Conservation (phyloP, 176 grass and related monocot species). For the Musa schizocarpa region DNA sequence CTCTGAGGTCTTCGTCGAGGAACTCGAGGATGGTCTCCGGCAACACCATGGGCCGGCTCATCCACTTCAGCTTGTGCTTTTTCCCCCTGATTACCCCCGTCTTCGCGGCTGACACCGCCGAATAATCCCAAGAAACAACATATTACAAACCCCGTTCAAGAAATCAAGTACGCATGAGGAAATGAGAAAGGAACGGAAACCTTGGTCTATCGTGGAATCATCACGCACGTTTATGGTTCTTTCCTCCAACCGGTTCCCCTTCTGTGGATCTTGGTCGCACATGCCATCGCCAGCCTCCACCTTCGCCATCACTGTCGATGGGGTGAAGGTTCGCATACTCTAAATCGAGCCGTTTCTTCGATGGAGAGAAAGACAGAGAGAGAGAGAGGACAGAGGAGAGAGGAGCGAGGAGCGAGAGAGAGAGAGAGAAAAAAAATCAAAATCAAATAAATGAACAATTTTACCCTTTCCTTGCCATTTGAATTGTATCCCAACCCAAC, state of each 20-base stretch:
- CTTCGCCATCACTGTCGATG: not conserved
- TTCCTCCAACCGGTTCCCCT: slow-evolving; percentile 6
- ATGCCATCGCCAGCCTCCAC: not conserved
- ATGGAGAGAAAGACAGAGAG: not conserved
- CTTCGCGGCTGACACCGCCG: not conserved
- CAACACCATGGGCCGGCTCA: slow-evolving; percentile 13
- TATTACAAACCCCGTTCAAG: not conserved
- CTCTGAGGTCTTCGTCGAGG: slow-evolving; percentile 9
- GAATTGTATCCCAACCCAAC: no score
- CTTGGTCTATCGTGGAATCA: slow-evolving; percentile 14
- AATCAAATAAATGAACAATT: not conserved
- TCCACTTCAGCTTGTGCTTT: slow-evolving; percentile 13
- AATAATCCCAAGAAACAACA: not conserved
- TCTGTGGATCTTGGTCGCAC: not conserved
- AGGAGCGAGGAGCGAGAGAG: not conserved
- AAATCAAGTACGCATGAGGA: not conserved
- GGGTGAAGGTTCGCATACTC: not conserved
- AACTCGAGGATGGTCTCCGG: slow-evolving; percentile 19
- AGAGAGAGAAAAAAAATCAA: not conserved
- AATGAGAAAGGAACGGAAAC: not conserved
- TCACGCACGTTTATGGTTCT: not conserved
- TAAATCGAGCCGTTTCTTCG: not conserved
- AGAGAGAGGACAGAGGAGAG: not conserved
- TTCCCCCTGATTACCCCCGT: not conserved
- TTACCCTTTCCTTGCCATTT: no score